Evolutionary conservation across 2,329 filamentous ascomycete genomes (phyloP).

Genomic region (Venturia carpophila): DNA sequence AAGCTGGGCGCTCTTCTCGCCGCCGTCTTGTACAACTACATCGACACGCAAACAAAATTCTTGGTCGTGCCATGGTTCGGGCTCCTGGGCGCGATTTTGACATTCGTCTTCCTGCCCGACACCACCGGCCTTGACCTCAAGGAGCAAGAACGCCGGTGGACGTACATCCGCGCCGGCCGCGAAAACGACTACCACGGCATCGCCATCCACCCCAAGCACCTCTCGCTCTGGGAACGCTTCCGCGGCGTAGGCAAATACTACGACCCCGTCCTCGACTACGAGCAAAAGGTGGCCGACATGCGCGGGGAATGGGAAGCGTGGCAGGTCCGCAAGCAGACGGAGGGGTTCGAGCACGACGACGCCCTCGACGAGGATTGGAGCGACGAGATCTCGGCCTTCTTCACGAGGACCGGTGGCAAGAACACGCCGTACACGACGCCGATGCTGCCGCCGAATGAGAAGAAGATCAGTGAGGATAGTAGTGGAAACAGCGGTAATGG

Average conservation of each 20-base stretch:
- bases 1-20: constrained; percentile 84
- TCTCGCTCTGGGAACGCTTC: constrained; percentile 81
- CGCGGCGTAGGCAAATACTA: constrained; percentile 74
- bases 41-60: constrained; percentile 75
- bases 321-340: constrained; percentile 45
- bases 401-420: constrained; percentile 13
- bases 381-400: constrained; percentile 16
- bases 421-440: constrained; percentile 12
- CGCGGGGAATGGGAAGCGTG: constrained; percentile 47
- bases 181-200: constrained; percentile 85
- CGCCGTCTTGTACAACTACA: constrained; percentile 91
- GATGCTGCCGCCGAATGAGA: constrained; percentile 15
- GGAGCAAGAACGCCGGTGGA: constrained; percentile 93
- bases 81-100: constrained; percentile 75
- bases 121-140: constrained; percentile 94
- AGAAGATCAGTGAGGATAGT: constrained; percentile 13
- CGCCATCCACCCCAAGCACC: constrained; percentile 80
- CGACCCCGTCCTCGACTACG: constrained; percentile 72
- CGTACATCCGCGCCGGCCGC: constrained; percentile 70
- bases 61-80: constrained; percentile 94
- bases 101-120: constrained; percentile 82
- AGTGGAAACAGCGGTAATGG: background rate
- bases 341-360: constrained; percentile 34
- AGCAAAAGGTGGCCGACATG: constrained; percentile 80
- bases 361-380: constrained; percentile 27